Evolutionary conservation across 2,329 filamentous ascomycete species (phyloP), one percentile per base, ranked within the genome.

Genomic region (Albifimbria verrucaria): DNA sequence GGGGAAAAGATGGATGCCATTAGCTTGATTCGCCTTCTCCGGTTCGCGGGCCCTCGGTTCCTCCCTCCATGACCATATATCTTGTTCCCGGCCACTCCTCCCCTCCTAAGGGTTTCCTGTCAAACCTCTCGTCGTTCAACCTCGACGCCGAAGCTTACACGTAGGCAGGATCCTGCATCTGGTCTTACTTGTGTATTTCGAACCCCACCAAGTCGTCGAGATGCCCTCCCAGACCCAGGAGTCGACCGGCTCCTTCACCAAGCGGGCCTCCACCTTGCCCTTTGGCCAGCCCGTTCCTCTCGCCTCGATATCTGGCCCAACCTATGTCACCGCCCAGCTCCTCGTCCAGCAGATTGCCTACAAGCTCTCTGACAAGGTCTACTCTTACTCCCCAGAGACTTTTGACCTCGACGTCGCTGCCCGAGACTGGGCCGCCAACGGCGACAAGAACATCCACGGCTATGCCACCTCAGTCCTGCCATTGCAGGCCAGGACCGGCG

Each of bases 311-410:
- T 86, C 82, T 55, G 94, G 93, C 17, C 90, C 93, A 60, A 94
- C 90, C 52, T 99, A 99, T 74, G 82, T 93, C 56, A 97, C 93
- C 41, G 90, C 92, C 25, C 94, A 99, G 75, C 86, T 91, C 21
- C 83, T 99, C 52, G 88, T 97, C 59, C 94, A 99, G 77, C 94
- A 99, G 74, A 88, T 97, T 59, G 91, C 93, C 56, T 99, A 96
- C 76, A 84, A 90, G 58, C 81, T 99, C 56, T 97, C 93, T 52
- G 92, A 97, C 79, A 96, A 96, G 80, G 86, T 97, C 75, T 99
- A 96, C 77, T 89, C 92, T 52, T 97, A 96, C 78, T 97, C 93
- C 3, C 91, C 92, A 24, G 90, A 96, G 66, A 89, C 90, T 15
- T 97, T 97, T 66, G 90, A 95, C 68, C 82, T 99, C 59, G 93